Percentiles rank a stretch among this genome's conserved stretches.
Conservation (phyloP, 2,329 filamentous ascomycete genomes). For the Pseudopyrenochaeta lycopersici region DNA sequence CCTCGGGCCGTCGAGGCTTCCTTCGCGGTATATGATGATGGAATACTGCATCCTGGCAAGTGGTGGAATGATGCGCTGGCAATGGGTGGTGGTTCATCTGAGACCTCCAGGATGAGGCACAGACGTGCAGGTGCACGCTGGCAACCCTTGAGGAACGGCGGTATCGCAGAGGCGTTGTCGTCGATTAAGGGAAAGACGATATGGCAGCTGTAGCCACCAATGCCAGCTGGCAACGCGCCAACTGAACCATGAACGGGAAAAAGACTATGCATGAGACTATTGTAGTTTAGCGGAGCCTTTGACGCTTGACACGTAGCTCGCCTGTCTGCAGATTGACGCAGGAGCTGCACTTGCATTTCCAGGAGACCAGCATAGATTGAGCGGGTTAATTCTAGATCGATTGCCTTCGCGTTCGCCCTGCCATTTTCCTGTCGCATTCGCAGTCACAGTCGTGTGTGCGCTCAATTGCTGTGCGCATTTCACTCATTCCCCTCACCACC, state of each 20-base stretch:
- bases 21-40: constrained; percentile 15
- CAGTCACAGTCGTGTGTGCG: constrained; percentile 10
- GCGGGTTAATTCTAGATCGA: constrained; percentile 45
- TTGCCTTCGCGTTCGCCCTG: constrained; percentile 37
- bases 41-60: constrained; percentile 23
- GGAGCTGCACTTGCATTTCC: constrained; percentile 49
- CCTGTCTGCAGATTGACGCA: constrained; percentile 51
- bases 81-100: constrained; percentile 25
- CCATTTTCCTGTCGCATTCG: constrained; percentile 25
- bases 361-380: constrained; percentile 41
- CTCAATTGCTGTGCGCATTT: constrained; percentile 18
- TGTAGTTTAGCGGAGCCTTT: constrained; percentile 45
- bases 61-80: constrained; percentile 35
- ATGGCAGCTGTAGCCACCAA: constrained; percentile 30
- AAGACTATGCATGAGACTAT: constrained; percentile 39
- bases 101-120: constrained; percentile 28
- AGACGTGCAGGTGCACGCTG: constrained; percentile 31
- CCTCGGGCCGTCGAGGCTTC: constrained; percentile 16
- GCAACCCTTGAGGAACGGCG: constrained; percentile 22
- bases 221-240: constrained; percentile 52
- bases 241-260: constrained; percentile 35
- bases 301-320: constrained; percentile 49
- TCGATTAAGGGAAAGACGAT: constrained; percentile 27
- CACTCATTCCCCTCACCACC: constrained; percentile 34
- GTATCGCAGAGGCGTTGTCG: constrained; percentile 26